These are phyloP conservation scores for Coemansia sp. DNA, from an alignment of 192 early-diverging fungal species.

Conservation along the genomic window DNA sequence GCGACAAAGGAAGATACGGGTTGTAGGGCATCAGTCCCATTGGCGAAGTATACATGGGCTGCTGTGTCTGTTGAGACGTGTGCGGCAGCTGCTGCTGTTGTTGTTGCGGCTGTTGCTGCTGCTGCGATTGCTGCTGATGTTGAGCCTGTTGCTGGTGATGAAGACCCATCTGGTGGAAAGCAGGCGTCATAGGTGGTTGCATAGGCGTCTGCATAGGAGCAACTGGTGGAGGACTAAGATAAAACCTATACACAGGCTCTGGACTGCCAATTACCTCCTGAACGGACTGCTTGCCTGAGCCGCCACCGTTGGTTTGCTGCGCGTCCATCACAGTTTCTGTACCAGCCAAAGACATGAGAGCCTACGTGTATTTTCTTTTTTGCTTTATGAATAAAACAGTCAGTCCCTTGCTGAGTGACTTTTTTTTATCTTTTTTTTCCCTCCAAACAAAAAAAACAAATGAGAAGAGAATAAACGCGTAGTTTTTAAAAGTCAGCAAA, in stretches of 20 bases:
- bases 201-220: slow-evolving; percentile 21
- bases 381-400: too few relatives aligned
- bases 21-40: slow-evolving; percentile 32
- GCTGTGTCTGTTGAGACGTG: slow-evolving; percentile 20
- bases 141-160: not conserved
- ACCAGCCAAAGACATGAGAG: slow-evolving; percentile 30
- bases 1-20: slow-evolving; percentile 41
- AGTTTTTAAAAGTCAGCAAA: too few relatives aligned
- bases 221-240: slow-evolving; percentile 44
- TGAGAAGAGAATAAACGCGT: not conserved
- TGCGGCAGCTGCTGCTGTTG: slow-evolving; percentile 17
- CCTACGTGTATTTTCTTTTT: not conserved
- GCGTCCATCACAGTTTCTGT: slow-evolving; percentile 38
- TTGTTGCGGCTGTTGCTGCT: slow-evolving; percentile 12
- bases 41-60: slow-evolving; percentile 27
- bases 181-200: not conserved
- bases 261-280: slow-evolving; percentile 14
- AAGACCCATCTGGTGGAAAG: not conserved
- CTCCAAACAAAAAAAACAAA: not conserved
- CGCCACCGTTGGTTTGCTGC: slow-evolving; percentile 8
- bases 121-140: not conserved
- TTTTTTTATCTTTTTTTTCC: not conserved
- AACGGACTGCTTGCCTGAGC: not conserved
- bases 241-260: slow-evolving; percentile 50
- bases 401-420: too few relatives aligned